These are phyloP conservation scores for Mycosarcoma maydis DNA, from an alignment of 1,284 basidiomycete genomes.

Conservation along the genomic window DNA sequence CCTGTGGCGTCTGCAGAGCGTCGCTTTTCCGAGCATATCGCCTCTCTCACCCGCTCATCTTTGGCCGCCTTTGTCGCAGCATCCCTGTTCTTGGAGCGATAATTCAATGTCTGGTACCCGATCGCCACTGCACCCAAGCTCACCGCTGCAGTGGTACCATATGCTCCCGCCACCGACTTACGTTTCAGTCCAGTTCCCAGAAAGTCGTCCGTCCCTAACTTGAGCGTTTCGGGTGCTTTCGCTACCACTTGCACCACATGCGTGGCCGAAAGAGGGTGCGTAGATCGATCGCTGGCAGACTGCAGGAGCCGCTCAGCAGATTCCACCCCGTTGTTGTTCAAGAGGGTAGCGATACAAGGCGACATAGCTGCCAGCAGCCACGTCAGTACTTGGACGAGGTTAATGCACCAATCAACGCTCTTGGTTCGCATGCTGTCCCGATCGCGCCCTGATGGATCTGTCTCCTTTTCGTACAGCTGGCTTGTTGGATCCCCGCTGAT, in stretches of 20 bases:
- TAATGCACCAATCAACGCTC: not conserved
- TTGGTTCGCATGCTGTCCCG: not conserved
- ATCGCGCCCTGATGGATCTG: not conserved
- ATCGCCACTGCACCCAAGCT: constrained; percentile 27
- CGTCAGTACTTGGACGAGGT: not conserved
- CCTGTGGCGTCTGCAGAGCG: constrained; percentile 1
- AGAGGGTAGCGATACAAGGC: not conserved
- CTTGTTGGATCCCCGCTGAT: too few species aligned
- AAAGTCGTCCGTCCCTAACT: constrained; percentile 20
- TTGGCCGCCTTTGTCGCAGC: constrained; percentile 5
- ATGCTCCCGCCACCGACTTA: constrained; percentile 28
- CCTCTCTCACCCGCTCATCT: constrained; percentile 5
- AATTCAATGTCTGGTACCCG: constrained; percentile 26
- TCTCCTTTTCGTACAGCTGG: too few species aligned
- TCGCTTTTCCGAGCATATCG: constrained; percentile 5
- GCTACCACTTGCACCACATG: constrained; percentile 1
- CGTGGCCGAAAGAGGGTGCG: constrained; percentile 1
- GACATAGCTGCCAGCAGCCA: not conserved
- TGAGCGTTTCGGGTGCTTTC: constrained; percentile 15
- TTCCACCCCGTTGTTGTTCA: not conserved
- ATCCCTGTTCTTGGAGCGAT: constrained; percentile 6
- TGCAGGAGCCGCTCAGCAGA: not conserved
- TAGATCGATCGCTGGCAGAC: not conserved
- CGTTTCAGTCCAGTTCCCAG: constrained; percentile 23
- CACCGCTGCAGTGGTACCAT: constrained; percentile 22